Base-by-base conservation (phyloP, 2,329 filamentous ascomycete species). In the Chrysoporthe puriensis region DNA sequence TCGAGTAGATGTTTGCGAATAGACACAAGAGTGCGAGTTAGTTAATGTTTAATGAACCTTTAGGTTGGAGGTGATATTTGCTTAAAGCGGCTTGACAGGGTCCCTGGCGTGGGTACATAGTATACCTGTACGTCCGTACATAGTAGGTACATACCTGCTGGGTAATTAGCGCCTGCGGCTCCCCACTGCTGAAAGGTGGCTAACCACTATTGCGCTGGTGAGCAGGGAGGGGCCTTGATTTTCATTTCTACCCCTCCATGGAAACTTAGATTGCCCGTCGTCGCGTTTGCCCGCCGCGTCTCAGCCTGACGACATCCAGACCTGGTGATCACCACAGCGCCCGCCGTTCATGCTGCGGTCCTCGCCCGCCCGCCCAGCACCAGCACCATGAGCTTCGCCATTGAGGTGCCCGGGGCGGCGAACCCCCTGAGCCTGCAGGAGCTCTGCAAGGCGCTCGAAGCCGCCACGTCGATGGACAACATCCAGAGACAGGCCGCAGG, bases 331-430 rank as follows among this genome's bases (percentile, higher is more conserved):
- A 40, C 54, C 21, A 42, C 14, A 61, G 8, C 26, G 2, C 36
- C 59, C 42, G 16, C 43, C 16, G 43, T 36, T 16, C 42, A 48
- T 61, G 59, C 59, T 46, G 59, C 26, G 43, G 57, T 16, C n/a
- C 36, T 60, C 57, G 16, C n/a, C 26, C 13, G 26, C 57, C 3
- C 36, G n/a, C 7, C 34, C 57, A 59, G n/a, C 56, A 34, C 43
- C 59, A 26, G 18, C 54, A 68, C 59, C 34, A 93, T 93, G 90
- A 87, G 84, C 76, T 90, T 90, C 77, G 80, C 86, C 69, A 88
- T 96, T 76, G 93, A 97, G 81, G 89, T 93, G 69, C 86, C 92
- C 7, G 94, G 91, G 71, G 93, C 96, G 81, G 91, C 93, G 57
- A 93, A 85, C 72, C 91, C 91, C 65, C 82, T 94, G 70, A 88